Evolutionary conservation across 208 protist genomes (phyloP).

Genomic region (Crithidia mellificae): DNA sequence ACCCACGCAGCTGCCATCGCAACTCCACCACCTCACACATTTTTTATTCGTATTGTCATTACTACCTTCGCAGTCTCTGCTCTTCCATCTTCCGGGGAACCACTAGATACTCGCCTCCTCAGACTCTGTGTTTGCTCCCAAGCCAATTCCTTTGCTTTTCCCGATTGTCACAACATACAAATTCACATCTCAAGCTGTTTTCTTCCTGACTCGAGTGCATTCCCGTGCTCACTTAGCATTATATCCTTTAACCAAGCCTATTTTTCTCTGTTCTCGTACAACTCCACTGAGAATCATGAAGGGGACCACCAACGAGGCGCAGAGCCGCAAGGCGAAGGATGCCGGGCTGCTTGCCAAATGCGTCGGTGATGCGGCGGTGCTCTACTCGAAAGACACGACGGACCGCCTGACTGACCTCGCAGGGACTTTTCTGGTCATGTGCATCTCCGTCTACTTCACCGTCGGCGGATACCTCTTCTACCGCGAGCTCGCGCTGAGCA

Average conservation of each 20-base stretch:
- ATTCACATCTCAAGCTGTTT: not conserved
- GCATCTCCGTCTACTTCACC: slow-evolving; percentile 82
- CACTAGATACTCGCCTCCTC: too few relatives aligned
- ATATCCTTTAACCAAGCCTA: too few relatives aligned
- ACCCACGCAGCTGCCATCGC: not conserved
- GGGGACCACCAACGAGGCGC: not conserved
- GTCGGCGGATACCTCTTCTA: slow-evolving; percentile 74
- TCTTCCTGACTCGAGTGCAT: not conserved
- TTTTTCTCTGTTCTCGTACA: not conserved
- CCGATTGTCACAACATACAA: too few relatives aligned
- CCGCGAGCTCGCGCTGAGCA: slow-evolving; percentile 40
- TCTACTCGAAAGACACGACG: slow-evolving; percentile 64
- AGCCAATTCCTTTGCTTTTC: not conserved
- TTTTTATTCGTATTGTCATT: slow-evolving; percentile 21
- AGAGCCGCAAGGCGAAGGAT: slow-evolving; percentile 1
- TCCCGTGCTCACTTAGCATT: too few relatives aligned
- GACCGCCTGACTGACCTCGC: slow-evolving; percentile 68
- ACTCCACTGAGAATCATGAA: not conserved
- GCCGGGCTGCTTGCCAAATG: slow-evolving; percentile 39
- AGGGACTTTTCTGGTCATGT: slow-evolving; percentile 68
- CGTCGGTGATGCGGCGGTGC: slow-evolving; percentile 59
- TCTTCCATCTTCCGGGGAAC: too few relatives aligned
- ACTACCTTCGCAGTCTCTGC: not conserved
- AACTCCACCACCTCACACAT: not conserved
- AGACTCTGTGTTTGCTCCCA: too few relatives aligned